Evolutionary conservation across 1,284 basidiomycete species (phyloP).

Genomic region (Fomitiporia mediterranea): DNA sequence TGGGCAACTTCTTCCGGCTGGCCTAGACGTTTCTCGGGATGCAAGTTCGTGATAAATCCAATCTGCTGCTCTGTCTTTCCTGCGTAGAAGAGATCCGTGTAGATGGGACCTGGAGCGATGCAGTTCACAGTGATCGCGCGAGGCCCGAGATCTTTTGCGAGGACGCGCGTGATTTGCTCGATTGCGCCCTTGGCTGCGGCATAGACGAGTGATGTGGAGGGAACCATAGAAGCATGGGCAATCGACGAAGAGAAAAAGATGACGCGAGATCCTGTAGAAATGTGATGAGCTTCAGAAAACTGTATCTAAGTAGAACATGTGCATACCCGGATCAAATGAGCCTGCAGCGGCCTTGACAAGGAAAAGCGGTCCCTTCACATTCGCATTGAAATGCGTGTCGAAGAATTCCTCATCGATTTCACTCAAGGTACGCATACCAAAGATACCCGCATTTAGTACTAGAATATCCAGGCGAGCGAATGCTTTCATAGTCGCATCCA

Average conservation of each 20-base stretch:
- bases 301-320: neutral
- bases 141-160: conserved; percentile 51
- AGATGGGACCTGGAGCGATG: conserved; percentile 49
- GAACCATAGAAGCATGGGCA: conserved; percentile 38
- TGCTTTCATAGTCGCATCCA: conserved; percentile 37
- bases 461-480: conserved; percentile 53
- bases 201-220: conserved; percentile 47
- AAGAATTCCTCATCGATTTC: conserved; percentile 48
- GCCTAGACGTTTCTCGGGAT: conserved; percentile 45
- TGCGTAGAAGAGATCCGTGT: conserved; percentile 48
- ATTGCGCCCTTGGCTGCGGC: conserved; percentile 53
- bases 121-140: conserved; percentile 54
- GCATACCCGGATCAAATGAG: conserved; percentile 41
- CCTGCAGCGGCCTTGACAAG: conserved; percentile 43
- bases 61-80: conserved; percentile 47
- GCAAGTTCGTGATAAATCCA: conserved; percentile 39
- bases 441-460: conserved; percentile 50
- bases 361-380: conserved; percentile 57
- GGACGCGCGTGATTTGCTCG: conserved; percentile 54
- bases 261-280: conserved; percentile 41
- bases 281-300: neutral
- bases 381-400: conserved; percentile 45
- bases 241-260: conserved; percentile 53
- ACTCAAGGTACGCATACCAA: conserved; percentile 41
- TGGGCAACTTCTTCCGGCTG: conserved; percentile 50